Evolutionary conservation across 805 yeast genomes (phyloP), one percentile per base, ranked within the genome.

Genomic region (Myxozyma melibiosi): DNA sequence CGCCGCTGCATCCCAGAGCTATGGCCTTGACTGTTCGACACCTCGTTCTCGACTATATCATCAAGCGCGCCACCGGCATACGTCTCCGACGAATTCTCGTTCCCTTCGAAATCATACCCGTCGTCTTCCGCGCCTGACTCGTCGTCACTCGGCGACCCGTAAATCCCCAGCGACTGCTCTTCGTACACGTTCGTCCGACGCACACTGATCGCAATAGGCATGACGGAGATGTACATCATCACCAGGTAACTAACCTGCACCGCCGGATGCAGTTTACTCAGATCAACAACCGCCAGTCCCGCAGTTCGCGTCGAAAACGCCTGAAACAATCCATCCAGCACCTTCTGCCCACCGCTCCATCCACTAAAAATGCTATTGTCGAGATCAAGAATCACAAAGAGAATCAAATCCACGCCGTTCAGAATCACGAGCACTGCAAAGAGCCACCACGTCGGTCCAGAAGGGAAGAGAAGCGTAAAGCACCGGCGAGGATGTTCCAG

Each of bases 181-280:
- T 94, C 99, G 74, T 94, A 94, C 53, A 94, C 99, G 70, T 94
- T 94, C 18, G 99, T 94, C 71, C 97, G 82, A 74, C 99, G 84
- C 61, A 94, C 90, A 37, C 97, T 89, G 63, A 94, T 94, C 31
- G 99, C 99, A 65, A 94, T 76, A 0, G 99, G 99, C 69, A 91
- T 78, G 42, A 92, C 97, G 14, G 98, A 92, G 27, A 94, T 90
- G 74, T 94, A 94, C 99, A 94, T 94, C 98, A 94, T 92, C 58
- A 94, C 80, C 84, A 90, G 80, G 70, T 94, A 94, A 65, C 94
- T 84, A 28, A 94, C 96, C 71, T 90, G 96, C 49, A 92, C 88
- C 0, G 96, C 94, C 0, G 97, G 94, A 67, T 90, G 94, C 43
- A 94, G 76, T 40, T 71, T 69, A 1, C 89, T 74, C 38, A 94